Evolutionary conservation across 73 alveolate species (phyloP).

Genomic region (Paramecium biaurelia): DNA sequence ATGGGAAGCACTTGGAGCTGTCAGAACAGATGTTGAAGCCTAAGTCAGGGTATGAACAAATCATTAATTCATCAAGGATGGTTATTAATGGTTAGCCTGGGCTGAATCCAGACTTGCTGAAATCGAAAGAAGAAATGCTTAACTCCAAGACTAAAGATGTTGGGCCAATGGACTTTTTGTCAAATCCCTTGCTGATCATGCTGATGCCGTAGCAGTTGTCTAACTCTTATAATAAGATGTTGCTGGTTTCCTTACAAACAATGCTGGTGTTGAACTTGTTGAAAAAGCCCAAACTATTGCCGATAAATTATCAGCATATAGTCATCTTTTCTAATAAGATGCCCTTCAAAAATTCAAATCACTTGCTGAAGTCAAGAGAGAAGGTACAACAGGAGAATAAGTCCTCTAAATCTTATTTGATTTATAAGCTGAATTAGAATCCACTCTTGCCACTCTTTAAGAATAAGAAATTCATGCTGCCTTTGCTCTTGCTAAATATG

Average conservation of each 20-base stretch:
- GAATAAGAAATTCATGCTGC: constrained; percentile 57
- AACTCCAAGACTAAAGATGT: constrained; percentile 37
- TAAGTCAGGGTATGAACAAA: not conserved
- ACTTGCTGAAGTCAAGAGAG: constrained; percentile 53
- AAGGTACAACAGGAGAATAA: constrained; percentile 54
- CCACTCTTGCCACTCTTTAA: constrained; percentile 26
- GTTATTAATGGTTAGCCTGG: constrained; percentile 17
- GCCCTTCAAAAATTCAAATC: constrained; percentile 38
- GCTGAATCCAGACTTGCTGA: constrained; percentile 55
- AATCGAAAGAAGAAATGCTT: constrained; percentile 12
- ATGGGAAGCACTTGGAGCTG: constrained; percentile 15
- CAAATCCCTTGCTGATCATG: constrained; percentile 47
- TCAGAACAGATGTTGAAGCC: constrained; percentile 44
- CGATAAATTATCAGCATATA: constrained; percentile 10
- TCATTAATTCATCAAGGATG: not conserved
- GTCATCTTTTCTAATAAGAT: constrained; percentile 55
- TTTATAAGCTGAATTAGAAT: constrained; percentile 40
- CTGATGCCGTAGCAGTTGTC: constrained; percentile 40
- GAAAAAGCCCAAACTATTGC: constrained; percentile 28
- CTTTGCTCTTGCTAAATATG: constrained; percentile 40
- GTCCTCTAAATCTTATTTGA: constrained; percentile 21
- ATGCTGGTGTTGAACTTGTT: constrained; percentile 27
- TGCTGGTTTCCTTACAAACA: constrained; percentile 42
- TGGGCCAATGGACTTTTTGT: constrained; percentile 51
- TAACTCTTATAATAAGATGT: constrained; percentile 27